Base-by-base conservation (phyloP, 2,329 filamentous ascomycete genomes). In the Aspergillus pseudoterreus region DNA sequence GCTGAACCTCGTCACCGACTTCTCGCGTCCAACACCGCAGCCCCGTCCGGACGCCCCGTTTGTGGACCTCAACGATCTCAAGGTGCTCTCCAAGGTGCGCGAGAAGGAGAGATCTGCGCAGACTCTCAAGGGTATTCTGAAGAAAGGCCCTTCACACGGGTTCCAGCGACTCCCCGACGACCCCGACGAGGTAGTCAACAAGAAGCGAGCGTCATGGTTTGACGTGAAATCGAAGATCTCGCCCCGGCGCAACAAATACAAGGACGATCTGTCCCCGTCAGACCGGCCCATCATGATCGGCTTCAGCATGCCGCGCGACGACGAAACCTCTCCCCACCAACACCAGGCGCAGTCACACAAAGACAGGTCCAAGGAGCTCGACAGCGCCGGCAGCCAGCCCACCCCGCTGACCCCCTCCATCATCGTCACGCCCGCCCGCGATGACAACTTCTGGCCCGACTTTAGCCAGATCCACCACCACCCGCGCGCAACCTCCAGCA, bases 201-300 rank as follows among this genome's bases (percentile, higher is more conserved):
- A 56, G 35, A 5, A 53, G 33, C 48, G 46, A 38, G 50, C 48
- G n/a, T 51, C 58, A 4, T 60, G 54, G 36, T 57, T 63, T 22
- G 51, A 57, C 32, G 47, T 51, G 19, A 52, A 49, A 24, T 11
- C 50, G 27, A 51, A 57, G 36, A 39, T 59, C 43, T 54, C 55
- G 15, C 59, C 56, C 22, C 60, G 49, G 19, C 67, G 67, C 50
- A 63, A 30, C 27, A 30, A 57, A n/a, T 56, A 49, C 6, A 62
- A 62, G 12, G 51, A 68, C 35, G 70, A 66, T 6, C 54, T 76
- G 5, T 78, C 75, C 3, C 74, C 75, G 2, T 74, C 71, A 1
- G 73, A 75, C 52, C 62, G 73, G 11, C 69, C 73, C 11, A 73
- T 78, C 14, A 66, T 75, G 52, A 78, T 78, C 48, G 75, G 76